Base-by-base conservation (phyloP, 305 asterid species). In the Solanum hybrid region DNA sequence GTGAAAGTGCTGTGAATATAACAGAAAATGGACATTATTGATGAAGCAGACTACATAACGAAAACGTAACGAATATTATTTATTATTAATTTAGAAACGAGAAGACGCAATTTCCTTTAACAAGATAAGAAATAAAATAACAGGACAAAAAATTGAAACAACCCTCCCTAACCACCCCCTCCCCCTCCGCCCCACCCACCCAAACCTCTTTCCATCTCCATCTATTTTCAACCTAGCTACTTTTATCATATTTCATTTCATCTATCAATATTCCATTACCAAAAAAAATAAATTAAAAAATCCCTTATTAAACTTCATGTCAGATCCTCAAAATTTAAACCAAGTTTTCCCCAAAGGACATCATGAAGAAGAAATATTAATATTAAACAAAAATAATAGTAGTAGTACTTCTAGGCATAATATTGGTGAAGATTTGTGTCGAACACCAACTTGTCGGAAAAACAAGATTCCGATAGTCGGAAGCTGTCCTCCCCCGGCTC, bases 391-490 rank as follows among this genome's bases (percentile, higher is more conserved):
- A 82, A 13, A 29, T 46, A 82, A 8, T 29, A 80, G 40, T 76
- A 78, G 20, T 78, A 40, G 16, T 78, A 35, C 36, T 26, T 37
- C 26, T 7, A 81, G 37, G 36, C 27, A 40, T 40, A 36, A 3
- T 36, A 42, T 10, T 82, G 87, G 38, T 34, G 60, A 82, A 51
- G 87, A 29, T 14, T 51, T 51, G 10, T 84, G 87, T 84, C 73
- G 87, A 17, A 46, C 87, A 1, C 87, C 87, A 51, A 84, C 87
- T 17, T 84, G 40, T 84, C 87, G 5, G 73, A 31, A 84, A 84
- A 84, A 84, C 42, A 84, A 84, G 87, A 84, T 84, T 84, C 87
- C 87, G 16, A 51, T 17, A 51, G 87, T 20, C 5, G 87, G 87
- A 84, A 84, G 75, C 6, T 46, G 73, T 3, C 87, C 87, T 84